Conservation (phyloP, 441 rosid species). For the Erysimum pusillum region DNA sequence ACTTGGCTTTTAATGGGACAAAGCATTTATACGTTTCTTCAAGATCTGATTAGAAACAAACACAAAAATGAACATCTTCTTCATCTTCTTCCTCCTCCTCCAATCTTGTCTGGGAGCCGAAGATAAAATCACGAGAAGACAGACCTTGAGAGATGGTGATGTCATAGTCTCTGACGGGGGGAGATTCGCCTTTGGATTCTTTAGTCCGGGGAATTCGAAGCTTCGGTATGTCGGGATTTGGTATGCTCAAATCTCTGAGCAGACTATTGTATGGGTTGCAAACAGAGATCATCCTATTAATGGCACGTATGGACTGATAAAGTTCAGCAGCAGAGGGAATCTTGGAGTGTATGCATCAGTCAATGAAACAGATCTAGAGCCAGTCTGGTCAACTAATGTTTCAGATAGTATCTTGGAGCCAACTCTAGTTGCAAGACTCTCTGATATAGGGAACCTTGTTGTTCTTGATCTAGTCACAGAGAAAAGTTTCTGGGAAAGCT, state of each 20-base stretch:
- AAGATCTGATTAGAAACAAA: slow-evolving; percentile 18
- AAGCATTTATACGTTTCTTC: slow-evolving; percentile 29
- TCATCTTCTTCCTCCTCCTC: slow-evolving; percentile 36
- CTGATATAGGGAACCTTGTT: slow-evolving; percentile 70
- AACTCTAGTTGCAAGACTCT: slow-evolving; percentile 54
- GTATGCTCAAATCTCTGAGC: slow-evolving; percentile 53
- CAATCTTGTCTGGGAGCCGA: slow-evolving; percentile 25
- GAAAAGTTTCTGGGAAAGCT: slow-evolving; percentile 66
- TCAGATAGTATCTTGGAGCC: slow-evolving; percentile 27
- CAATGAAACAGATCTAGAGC: slow-evolving; percentile 45
- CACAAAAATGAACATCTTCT: slow-evolving; percentile 42
- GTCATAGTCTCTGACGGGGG: slow-evolving; percentile 54
- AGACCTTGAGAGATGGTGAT: slow-evolving; percentile 61
- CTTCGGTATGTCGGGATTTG: slow-evolving; percentile 69
- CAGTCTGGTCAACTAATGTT: slow-evolving; percentile 67
- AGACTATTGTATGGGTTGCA: slow-evolving; percentile 71
- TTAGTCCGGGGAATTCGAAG: slow-evolving; percentile 54
- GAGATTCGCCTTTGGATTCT: slow-evolving; percentile 54
- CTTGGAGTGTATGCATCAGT: slow-evolving; percentile 49
- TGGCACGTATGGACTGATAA: slow-evolving; percentile 54
- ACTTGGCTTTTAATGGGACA: slow-evolving; percentile 26
- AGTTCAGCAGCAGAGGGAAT: slow-evolving; percentile 54
- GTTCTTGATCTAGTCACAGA: slow-evolving; percentile 47
- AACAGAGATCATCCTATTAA: slow-evolving; percentile 68
- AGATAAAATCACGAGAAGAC: slow-evolving; percentile 45